Base-by-base conservation (phyloP, 305 asterid species). In the Rubia peregrina region DNA sequence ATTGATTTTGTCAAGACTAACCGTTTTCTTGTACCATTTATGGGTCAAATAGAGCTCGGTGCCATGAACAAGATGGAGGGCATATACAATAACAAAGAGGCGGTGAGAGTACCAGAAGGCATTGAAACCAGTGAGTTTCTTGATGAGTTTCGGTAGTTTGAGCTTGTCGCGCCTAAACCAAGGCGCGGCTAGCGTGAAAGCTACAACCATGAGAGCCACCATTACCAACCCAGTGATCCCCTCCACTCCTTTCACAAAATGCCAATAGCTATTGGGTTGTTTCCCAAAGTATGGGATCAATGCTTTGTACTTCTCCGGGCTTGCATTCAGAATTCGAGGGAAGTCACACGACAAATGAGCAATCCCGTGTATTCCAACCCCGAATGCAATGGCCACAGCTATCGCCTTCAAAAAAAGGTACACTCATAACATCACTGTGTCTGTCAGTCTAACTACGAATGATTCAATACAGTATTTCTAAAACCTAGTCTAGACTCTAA, bases 31-130 rank as follows among this genome's bases (percentile, higher is more conserved):
- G 95, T 87, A 85, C 96, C 96, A 90, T 26, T 85, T 79, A 1
- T 86, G 80, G 71, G 91, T 86, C 82, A 92, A 79, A 64, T 85
- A 92, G 41, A 92, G 97, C 83, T 87, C 83, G 89, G 90, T 71
- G 0, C 98, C 96, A 75, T 92, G 98, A 68, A 88, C 83, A 19
- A 92, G 75, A 10, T 21, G 36, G 62, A 57, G 62, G 14, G 36
- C 62, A 5, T 57, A 57, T 4, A 57, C 62, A 92, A 92, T 78
- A 71, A 86, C 79, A 43, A 92, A 92, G 9, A 90, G 81, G 72
- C 90, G 98, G 72, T 92, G 98, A 3, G 97, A 88, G 66, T 92
- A 92, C 98, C 98, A 92, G 19, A 92, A 92, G 62, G 98, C 97
- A 76, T 90, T 92, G 87, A 92, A 92, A 11, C 97, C 97, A 0